Base-by-base conservation (phyloP, 2,329 filamentous ascomycete genomes). In the Fusarium vanettenii region DNA sequence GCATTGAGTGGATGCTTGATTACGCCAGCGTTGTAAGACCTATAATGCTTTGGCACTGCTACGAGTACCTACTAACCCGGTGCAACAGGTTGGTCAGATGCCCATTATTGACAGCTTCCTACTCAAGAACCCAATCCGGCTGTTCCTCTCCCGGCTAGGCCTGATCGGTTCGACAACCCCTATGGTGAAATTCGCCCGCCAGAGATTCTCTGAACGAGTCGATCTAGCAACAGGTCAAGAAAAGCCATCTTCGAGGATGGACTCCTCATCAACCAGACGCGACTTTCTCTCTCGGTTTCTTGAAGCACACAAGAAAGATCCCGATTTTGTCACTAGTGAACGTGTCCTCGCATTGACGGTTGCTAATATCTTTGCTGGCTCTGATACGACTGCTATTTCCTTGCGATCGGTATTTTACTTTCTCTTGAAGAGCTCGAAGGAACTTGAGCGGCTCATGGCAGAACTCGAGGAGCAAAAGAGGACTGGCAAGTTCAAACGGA, bases 391-490 rank as follows among this genome's bases (percentile, higher is more conserved):
- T 0, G 73, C 70, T 0, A 75, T 76, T 7, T 65, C 73, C 4
- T 37, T 76, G 3, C 60, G 72, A 10, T 60, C 72, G 0, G 65
- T 76, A 3, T 73, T 75, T 11, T 73, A 75, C 41, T 65, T 71
- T 13, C 61, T 75, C 0, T 55, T 75, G 33, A 73, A 60, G 25
- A 55, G 71, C 6, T 67, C 55, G 0, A 5, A 10, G 0, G 68
- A 67, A 0, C 88, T 93, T 75, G 78, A 59, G 2, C 86, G 86
- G 20, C 82, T 94, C 60, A 87, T 89, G 75, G 75, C 81, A 2
- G 93, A 95, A 81, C 81, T 95, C 2, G 91, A 93, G 76, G 83
- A 82, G 0, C 89, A 90, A 0, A 88, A 88, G 0, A 81, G 82
- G 25, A 78, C 82, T 25, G 91, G 91, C 4, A 80, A 77, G 9